These are phyloP conservation scores for Calocybe indica DNA, from an alignment of 768 basidiomycete species.

Conservation along the genomic window DNA sequence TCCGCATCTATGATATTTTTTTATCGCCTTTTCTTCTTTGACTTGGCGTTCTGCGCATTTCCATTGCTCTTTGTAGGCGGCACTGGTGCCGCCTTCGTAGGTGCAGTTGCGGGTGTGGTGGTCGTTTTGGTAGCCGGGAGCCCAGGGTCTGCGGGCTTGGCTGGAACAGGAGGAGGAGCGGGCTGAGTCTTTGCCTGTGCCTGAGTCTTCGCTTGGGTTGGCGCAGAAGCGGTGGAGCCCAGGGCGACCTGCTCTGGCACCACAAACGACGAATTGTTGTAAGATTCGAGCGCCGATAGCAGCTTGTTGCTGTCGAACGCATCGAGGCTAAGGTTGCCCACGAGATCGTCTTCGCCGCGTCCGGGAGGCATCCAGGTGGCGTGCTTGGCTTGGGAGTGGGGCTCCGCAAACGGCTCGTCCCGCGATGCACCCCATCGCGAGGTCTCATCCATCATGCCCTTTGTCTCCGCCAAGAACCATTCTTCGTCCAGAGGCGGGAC, in stretches of 20 bases:
- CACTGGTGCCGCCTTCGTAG: slow-evolving; percentile 3
- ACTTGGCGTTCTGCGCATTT: background rate
- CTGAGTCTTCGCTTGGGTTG: background rate
- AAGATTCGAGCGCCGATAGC: slow-evolving; percentile 11
- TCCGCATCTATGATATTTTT: background rate
- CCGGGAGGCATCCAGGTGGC: slow-evolving; percentile 1
- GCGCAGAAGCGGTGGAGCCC: slow-evolving; percentile 4
- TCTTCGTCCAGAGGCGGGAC: slow-evolving; percentile 19
- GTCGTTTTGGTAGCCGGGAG: no score
- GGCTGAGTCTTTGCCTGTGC: background rate
- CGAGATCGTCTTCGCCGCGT: slow-evolving; percentile 3
- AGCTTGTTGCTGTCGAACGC: slow-evolving; percentile 12
- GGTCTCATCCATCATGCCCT: slow-evolving; percentile 11
- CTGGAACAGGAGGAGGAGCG: background rate
- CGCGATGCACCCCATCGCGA: background rate
- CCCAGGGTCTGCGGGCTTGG: no score
- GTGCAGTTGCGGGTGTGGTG: background rate
- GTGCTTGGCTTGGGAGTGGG: background rate
- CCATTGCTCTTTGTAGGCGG: background rate
- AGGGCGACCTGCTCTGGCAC: slow-evolving; percentile 2
- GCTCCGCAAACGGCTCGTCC: background rate
- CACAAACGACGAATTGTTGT: slow-evolving; percentile 4
- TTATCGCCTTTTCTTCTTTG: background rate
- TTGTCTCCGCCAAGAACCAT: slow-evolving; percentile 17
- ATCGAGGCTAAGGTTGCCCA: background rate